phyloP scores from a whole-genome alignment of 2,329 filamentous ascomycete genomes.

The Cercospora citrullina region DNA sequence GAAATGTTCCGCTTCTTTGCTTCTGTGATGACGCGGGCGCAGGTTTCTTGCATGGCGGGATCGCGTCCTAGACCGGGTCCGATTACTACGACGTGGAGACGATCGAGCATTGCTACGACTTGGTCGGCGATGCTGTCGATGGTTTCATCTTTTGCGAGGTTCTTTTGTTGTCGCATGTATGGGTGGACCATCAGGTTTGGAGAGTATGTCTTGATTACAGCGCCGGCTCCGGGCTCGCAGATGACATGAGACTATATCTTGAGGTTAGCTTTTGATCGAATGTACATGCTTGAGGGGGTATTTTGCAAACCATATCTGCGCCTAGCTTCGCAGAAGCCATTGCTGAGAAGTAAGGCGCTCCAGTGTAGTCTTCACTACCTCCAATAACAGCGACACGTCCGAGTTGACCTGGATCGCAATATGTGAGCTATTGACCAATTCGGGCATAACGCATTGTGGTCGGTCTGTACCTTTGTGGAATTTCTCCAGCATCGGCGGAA shows the following conservation, averaged over 20 bases:
- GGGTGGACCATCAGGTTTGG: conserved; percentile 99
- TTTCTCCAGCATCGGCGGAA: conserved; percentile 90
- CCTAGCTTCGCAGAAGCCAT: conserved; percentile 92
- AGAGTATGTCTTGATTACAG: conserved; percentile 95
- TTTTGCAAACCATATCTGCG: conserved; percentile 76
- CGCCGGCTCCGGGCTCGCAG: conserved; percentile 80
- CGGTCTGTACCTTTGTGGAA: conserved; percentile 81
- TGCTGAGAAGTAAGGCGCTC: conserved; percentile 95
- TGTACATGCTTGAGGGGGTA: background rate
- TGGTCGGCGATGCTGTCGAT: conserved; percentile 64
- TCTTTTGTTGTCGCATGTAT: conserved; percentile 77
- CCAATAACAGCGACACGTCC: conserved; percentile 92
- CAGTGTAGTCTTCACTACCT: conserved; percentile 93
- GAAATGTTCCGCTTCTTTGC: conserved; percentile 72
- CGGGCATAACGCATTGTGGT: background rate
- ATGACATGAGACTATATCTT: conserved; percentile 79
- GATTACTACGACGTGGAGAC: conserved; percentile 88
- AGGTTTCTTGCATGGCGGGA: conserved; percentile 83
- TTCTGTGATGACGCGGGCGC: conserved; percentile 73
- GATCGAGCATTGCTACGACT: conserved; percentile 77
- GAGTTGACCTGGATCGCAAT: conserved; percentile 67
- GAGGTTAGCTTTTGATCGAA: background rate
- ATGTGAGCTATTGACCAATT: background rate
- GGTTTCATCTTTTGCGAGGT: conserved; percentile 55
- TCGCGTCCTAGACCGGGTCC: conserved; percentile 91